Base-by-base conservation (phyloP, 73 alveolate species). In the Paramecium sexaurelia region DNA sequence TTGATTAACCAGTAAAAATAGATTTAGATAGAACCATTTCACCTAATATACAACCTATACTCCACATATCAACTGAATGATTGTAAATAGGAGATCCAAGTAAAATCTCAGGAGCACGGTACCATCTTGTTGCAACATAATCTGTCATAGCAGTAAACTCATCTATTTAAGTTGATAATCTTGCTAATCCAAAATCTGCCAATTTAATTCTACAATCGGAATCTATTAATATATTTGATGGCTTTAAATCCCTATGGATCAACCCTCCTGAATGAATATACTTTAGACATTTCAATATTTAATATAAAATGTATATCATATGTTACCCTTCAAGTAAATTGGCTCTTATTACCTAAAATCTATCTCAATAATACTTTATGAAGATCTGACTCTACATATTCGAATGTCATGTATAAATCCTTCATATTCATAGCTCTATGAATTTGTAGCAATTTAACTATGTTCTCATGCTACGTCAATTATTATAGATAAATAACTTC, bases 151-250 rank as follows among this genome's bases (percentile, higher is more conserved):
- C 93, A 36, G 91, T 87, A 10, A 95, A 87, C 26, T 92, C 96
- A 26, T 92, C 92, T 11, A 92, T 43, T 7, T 92, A 92, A 1
- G 96, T 94, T 84, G 94, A 95, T 1, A 94, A 93, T 61, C 98
- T 93, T 20, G 98, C 96, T 6, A 97, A 93, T 15, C 99, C 99
- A 47, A 97, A 97, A 92, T 97, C 99, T 41, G 98, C 96, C 3
- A 97, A 97, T 78, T 97, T 97, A 55, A 97, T 94, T 71, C 95
- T 98, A 75, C 99, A 97, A 90, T 96, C 96, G 24, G 96, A 88
- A 89, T 97, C 96, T 17, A 97, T 97, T 71, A 97, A 95, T 20
- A 97, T 87, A 83, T 97, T 97, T 47, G 97, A 85, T 6, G 99
- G 99, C 92, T 96, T 97, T 73, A 97, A 92, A 84, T 97, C 99